phyloP scores from a whole-genome alignment of 345 rosid species.

The Corchorus olitorius region DNA sequence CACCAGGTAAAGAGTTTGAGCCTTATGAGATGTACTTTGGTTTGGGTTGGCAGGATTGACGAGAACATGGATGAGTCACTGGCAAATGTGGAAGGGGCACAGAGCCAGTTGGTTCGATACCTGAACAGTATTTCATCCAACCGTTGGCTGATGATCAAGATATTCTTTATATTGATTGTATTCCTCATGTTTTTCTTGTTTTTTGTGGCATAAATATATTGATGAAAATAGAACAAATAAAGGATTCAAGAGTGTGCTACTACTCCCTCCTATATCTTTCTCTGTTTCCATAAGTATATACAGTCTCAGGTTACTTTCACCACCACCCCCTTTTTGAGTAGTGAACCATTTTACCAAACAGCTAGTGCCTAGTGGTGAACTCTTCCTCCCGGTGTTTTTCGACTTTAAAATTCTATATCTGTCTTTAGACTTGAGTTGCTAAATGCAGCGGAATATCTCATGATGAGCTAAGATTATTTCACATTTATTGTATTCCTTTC shows the following conservation, averaged over 20 bases:
- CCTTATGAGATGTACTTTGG: not conserved
- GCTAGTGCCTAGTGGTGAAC: too few species aligned
- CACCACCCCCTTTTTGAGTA: too few species aligned
- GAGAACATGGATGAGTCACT: slow-evolving; percentile 80
- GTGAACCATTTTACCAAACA: too few species aligned
- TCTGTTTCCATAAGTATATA: too few species aligned
- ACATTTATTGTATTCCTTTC: too few species aligned
- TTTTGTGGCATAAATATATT: slow-evolving; percentile 58
- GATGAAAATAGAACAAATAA: not conserved
- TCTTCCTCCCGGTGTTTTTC: too few species aligned
- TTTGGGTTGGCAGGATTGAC: slow-evolving; percentile 56
- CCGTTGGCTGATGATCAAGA: slow-evolving; percentile 82
- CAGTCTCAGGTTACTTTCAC: too few species aligned
- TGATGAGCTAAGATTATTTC: too few species aligned
- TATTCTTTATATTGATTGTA: slow-evolving; percentile 69
- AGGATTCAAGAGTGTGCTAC: not conserved
- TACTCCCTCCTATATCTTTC: not conserved
- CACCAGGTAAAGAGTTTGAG: not conserved
- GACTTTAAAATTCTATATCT: too few species aligned
- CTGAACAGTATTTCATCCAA: slow-evolving; percentile 78
- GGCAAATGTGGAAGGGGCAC: slow-evolving; percentile 78
- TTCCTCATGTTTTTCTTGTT: slow-evolving; percentile 82
- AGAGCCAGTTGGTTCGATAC: slow-evolving; percentile 66
- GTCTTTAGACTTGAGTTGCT: too few species aligned
- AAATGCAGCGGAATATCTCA: too few species aligned